phyloP scores from a whole-genome alignment of 176 grass and related monocot genomes.

The Hordeum vulgare region DNA sequence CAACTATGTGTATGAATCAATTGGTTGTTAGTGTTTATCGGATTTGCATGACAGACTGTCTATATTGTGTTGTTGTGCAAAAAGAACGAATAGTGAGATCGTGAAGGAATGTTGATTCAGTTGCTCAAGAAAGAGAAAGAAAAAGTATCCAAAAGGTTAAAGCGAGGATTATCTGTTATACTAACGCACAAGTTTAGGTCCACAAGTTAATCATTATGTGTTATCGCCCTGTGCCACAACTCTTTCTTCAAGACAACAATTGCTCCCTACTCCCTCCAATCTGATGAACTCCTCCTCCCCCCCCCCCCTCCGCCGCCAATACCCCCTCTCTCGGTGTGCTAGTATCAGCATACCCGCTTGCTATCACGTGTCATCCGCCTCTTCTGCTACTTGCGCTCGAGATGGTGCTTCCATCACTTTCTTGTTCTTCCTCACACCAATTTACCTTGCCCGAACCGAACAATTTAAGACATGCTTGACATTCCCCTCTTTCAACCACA shows the following conservation, averaged over 20 bases:
- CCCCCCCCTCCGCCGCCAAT: too few species aligned
- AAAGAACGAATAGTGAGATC: background rate
- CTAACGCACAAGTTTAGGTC: background rate
- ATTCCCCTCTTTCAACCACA: background rate
- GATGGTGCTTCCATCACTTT: background rate
- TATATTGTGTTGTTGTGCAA: background rate
- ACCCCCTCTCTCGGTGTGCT: background rate
- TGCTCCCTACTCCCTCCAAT: background rate
- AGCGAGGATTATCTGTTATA: background rate
- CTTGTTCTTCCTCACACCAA: background rate
- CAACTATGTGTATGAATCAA: background rate
- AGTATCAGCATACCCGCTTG: background rate
- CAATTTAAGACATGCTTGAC: background rate
- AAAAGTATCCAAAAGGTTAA: background rate
- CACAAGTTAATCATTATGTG: background rate
- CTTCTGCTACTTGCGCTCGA: background rate
- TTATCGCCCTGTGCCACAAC: too few species aligned
- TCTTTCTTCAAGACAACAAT: background rate
- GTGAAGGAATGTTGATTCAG: accelerated
- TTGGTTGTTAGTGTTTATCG: background rate
- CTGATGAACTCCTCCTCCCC: background rate
- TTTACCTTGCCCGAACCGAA: background rate
- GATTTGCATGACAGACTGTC: background rate
- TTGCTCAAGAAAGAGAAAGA: background rate
- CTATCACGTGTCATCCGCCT: background rate